Base-by-base conservation (phyloP, 1,284 basidiomycete genomes). In the Chondrostereum purpureum region DNA sequence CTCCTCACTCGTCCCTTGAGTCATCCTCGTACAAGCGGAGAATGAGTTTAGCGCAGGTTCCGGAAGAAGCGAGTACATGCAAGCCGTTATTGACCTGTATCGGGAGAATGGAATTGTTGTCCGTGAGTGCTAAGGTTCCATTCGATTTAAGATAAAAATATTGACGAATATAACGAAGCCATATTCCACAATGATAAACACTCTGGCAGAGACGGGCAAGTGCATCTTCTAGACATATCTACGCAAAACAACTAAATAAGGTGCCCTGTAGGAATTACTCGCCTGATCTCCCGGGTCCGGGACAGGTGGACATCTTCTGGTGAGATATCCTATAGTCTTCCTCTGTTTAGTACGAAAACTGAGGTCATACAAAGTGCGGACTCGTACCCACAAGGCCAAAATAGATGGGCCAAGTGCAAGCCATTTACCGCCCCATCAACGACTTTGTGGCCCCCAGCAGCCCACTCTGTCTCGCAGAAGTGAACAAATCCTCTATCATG, bases 21-120 rank as follows among this genome's bases (percentile, higher is more conserved):
- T 77, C 45, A 74, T 80, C 46, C 67, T 77, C 22, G 72, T 78
- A 3, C 78, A 78, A 54, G 72, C 76, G 2, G 77, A 79, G 51
- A 80, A 79, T 44, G 78, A 79, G 57, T 80, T 66, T 57, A 72
- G 66, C 44, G 69, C 62, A 21, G 67, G 70, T 35, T 44, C 65
- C 8, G 57, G 50, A 12, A 60, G 67, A 34, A 65, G 66, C 45
- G 59, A 64, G 1, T 75, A 75, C 44, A 74, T 74, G 73, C 72
- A 75, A 55, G 64, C 61, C n/a, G 64, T 75, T 36, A 70, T 73
- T 45, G 59, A 74, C 50, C 54, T 65, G n/a, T 70, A 71, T 45
- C 59, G 69, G 17, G 63, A 58, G 1, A 70, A 72, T 51, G 73
- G 72, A 8, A 62, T 77, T 33, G 68, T 72, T 40, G 57, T 75